Conservation (phyloP, 441 rosid species). For the Adansonia madagascariensis region DNA sequence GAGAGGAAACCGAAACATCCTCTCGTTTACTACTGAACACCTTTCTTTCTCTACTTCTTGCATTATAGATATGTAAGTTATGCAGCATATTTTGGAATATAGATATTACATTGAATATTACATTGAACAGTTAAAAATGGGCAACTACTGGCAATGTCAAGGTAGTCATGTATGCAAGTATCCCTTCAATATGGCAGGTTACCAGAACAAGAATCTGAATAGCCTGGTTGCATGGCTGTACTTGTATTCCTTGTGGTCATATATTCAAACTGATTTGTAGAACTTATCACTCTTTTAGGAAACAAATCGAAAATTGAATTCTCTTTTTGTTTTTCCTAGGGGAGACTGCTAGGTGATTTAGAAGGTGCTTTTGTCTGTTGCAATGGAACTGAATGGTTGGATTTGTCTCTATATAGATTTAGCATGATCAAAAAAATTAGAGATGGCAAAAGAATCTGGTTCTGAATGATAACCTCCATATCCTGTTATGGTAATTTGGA, state of each 20-base stretch:
- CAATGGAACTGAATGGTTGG: neutral
- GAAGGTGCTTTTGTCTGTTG: neutral
- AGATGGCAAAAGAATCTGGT: neutral
- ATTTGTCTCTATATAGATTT: conserved; percentile 8
- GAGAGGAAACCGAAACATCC: neutral
- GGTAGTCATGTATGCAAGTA: neutral
- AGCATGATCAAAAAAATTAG: neutral
- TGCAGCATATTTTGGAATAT: neutral
- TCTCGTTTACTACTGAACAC: neutral
- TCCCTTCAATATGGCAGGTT: neutral
- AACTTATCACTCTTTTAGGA: neutral
- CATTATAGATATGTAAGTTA: neutral
- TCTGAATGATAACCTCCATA: conserved; percentile 4
- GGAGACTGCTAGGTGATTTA: conserved; percentile 7
- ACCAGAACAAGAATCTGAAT: neutral
- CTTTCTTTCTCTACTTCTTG: conserved; percentile 7
- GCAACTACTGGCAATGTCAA: neutral
- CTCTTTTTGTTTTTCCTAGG: neutral
- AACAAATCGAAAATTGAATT: neutral
- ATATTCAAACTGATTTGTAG: neutral
- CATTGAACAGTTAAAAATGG: neutral
- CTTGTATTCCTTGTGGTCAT: neutral
- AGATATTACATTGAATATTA: neutral
- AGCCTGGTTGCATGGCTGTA: neutral
- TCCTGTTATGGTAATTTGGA: conserved; percentile 1